phyloP scores from a whole-genome alignment of 78 protist genomes.

The Trichosphaerium sp. region DNA sequence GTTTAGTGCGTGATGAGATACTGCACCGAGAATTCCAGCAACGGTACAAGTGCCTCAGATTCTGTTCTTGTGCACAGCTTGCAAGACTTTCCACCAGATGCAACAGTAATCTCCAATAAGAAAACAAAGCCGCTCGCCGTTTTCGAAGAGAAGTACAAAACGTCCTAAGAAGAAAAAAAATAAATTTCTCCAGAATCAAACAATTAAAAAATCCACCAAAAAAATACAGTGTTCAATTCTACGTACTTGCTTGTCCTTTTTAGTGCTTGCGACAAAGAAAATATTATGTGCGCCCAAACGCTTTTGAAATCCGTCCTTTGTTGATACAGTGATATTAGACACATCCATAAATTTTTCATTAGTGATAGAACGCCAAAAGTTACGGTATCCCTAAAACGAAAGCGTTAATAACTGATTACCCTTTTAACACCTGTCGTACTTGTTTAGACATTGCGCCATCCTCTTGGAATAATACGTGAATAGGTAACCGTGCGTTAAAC shows the following conservation, averaged over 20 bases:
- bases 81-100: neutral
- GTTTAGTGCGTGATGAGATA: too few species aligned
- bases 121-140: neutral
- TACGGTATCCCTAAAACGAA: neutral
- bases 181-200: neutral
- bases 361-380: neutral
- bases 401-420: neutral
- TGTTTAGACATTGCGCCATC: neutral
- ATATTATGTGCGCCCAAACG: neutral
- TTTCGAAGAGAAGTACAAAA: conserved; percentile 6
- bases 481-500: neutral
- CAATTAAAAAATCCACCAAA: neutral
- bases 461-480: neutral
- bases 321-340: neutral
- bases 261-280: neutral
- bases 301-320: neutral
- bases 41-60: too few species aligned
- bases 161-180: neutral
- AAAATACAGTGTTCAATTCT: neutral
- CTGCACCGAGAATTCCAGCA: too few species aligned
- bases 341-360: neutral
- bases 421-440: neutral
- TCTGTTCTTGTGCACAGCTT: neutral
- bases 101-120: neutral
- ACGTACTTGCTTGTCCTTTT: neutral